Percentiles rank a stretch among this genome's conserved stretches.
Evolutionary conservation across 164 flowering plant genomes (phyloP).

Genomic region (Platanus orientalis): DNA sequence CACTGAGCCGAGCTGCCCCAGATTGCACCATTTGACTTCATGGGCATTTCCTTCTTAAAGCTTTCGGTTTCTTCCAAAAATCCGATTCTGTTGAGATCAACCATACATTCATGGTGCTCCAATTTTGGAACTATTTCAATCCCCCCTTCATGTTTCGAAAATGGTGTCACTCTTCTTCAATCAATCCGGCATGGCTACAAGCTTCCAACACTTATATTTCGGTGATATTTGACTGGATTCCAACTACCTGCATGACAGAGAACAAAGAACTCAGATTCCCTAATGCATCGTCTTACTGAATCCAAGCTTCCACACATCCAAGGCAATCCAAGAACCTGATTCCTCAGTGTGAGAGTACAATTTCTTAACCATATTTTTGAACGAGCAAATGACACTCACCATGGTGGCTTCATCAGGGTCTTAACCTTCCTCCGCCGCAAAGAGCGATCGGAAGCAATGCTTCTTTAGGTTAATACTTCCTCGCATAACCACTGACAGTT

Average conservation of each 20-base stretch:
- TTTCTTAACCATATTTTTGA: conserved; percentile 11
- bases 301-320: conserved; percentile 7
- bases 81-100: conserved; percentile 9
- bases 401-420: conserved; percentile 19
- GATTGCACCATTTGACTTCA: conserved; percentile 10
- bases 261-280: conserved; percentile 2
- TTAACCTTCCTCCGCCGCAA: conserved; percentile 7
- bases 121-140: conserved; percentile 1
- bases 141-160: conserved; percentile 5
- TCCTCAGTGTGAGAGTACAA: conserved; percentile 1
- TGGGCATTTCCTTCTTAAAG: conserved; percentile 10
- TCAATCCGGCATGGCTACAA: conserved; percentile 14
- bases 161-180: conserved; percentile 5
- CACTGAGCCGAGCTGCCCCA: conserved; percentile 10
- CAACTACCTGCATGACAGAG: conserved; percentile 3
- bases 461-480: background rate
- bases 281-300: conserved; percentile 2
- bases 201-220: conserved; percentile 4
- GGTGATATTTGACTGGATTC: conserved; percentile 2
- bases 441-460: conserved; percentile 5
- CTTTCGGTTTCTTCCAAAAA: conserved; percentile 8
- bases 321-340: conserved; percentile 11
- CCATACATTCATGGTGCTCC: conserved; percentile 14
- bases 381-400: conserved; percentile 7
- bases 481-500: conserved; percentile 2